Percentiles rank a stretch among this genome's conserved stretches.
Evolutionary conservation across 352 stramenopile species (phyloP).

Genomic region (Pelagophyceae sp.): DNA sequence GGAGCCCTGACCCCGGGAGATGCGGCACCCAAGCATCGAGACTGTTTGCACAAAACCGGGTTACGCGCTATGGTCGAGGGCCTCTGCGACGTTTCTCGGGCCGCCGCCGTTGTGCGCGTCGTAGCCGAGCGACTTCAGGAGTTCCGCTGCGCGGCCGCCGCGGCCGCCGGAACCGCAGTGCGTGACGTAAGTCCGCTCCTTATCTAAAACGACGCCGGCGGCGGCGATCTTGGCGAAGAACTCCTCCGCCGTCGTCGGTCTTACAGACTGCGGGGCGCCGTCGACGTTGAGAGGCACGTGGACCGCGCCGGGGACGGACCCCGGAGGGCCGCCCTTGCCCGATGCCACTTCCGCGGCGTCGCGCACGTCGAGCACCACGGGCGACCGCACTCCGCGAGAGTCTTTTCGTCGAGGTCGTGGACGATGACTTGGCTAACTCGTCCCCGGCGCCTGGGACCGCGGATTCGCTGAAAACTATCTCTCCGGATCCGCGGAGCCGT

Average conservation of each 20-base stretch:
- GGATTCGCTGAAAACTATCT: too few species aligned
- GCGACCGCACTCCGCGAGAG: too few species aligned
- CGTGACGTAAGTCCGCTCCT: not conserved
- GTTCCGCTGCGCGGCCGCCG: not conserved
- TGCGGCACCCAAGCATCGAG: too few species aligned
- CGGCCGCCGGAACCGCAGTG: constrained; percentile 5
- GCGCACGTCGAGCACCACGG: not conserved
- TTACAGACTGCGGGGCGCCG: not conserved
- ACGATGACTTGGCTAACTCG: too few species aligned
- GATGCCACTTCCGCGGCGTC: not conserved
- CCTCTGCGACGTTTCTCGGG: not conserved
- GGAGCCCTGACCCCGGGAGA: too few species aligned
- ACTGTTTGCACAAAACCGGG: too few species aligned
- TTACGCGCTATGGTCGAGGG: too few species aligned
- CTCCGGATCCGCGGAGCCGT: too few species aligned
- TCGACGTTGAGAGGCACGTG: not conserved
- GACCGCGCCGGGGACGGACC: not conserved
- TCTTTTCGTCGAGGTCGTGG: too few species aligned
- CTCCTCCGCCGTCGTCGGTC: not conserved
- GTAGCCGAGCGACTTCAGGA: not conserved
- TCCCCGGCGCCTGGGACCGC: too few species aligned
- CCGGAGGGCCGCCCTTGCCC: not conserved
- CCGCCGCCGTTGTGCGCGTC: not conserved
- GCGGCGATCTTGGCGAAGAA: not conserved
- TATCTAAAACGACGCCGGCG: not conserved